These are phyloP conservation scores for Calonectria montana DNA, from an alignment of 2,329 filamentous ascomycete genomes.

Conservation along the genomic window DNA sequence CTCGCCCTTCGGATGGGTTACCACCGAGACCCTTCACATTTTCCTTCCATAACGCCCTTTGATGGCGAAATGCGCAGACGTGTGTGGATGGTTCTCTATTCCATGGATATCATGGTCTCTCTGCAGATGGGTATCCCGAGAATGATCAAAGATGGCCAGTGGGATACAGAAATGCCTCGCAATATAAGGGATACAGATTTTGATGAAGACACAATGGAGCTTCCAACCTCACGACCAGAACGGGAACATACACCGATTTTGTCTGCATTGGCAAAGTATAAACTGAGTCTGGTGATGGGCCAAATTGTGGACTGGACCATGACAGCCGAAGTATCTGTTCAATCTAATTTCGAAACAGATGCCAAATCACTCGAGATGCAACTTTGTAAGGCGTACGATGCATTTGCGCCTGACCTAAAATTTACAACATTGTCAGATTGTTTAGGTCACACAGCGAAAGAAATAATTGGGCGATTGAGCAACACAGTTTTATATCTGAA, in stretches of 20 bases:
- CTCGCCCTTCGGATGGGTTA: not conserved
- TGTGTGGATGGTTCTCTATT: not conserved
- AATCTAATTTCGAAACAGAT: not conserved
- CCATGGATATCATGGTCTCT: not conserved
- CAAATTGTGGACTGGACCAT: not conserved
- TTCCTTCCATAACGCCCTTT: not conserved
- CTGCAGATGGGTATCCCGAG: not conserved
- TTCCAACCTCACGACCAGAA: not conserved
- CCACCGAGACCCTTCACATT: not conserved
- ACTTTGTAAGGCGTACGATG: not conserved
- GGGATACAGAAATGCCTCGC: not conserved
- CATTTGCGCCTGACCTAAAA: not conserved
- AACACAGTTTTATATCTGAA: not conserved
- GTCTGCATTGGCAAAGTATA: not conserved
- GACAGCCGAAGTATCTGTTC: not conserved
- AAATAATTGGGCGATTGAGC: not conserved
- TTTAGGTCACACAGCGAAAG: not conserved
- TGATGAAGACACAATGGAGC: not conserved
- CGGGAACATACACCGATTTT: not conserved
- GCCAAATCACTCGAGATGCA: not conserved
- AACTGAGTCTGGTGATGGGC: not conserved
- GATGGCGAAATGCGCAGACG: conserved; percentile 3
- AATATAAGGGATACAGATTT: not conserved
- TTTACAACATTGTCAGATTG: not conserved
- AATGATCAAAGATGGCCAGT: conserved; percentile 1